Percentiles rank a stretch among this genome's conserved stretches.
These are phyloP conservation scores for Tylopilus sp. DNA, from an alignment of 768 basidiomycete species.

Conservation along the genomic window DNA sequence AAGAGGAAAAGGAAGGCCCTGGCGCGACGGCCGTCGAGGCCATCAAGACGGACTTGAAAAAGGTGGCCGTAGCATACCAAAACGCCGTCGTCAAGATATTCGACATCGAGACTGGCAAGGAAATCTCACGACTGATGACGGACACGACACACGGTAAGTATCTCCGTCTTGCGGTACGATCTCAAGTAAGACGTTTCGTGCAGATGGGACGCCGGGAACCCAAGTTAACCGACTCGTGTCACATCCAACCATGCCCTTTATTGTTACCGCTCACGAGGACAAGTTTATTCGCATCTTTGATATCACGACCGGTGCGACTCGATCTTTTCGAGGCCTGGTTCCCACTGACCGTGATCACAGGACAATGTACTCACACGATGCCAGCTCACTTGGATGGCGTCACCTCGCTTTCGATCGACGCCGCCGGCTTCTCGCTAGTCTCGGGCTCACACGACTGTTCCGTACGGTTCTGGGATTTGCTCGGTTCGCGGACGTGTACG, in stretches of 20 bases:
- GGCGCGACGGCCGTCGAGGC: constrained; percentile 84
- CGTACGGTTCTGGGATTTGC: constrained; percentile 90
- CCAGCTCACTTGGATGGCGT: constrained; percentile 89
- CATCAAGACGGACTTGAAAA: constrained; percentile 77
- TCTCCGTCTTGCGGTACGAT: background rate
- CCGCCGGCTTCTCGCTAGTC: constrained; percentile 81
- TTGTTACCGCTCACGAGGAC: constrained; percentile 92
- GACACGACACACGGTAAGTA: constrained; percentile 56
- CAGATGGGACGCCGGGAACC: constrained; percentile 71
- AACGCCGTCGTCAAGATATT: constrained; percentile 89
- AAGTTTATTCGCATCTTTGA: constrained; percentile 91
- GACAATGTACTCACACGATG: constrained; percentile 87
- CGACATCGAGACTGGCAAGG: constrained; percentile 85
- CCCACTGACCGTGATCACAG: constrained; percentile 34
- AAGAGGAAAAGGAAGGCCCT: constrained; percentile 43
- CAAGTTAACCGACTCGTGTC: constrained; percentile 87
- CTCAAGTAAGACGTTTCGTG: background rate
- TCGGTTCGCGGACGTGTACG: constrained; percentile 72
- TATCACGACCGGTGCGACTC: constrained; percentile 64
- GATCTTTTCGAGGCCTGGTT: background rate
- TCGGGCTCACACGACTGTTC: constrained; percentile 94
- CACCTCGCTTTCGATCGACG: constrained; percentile 86
- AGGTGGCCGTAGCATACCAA: constrained; percentile 87
- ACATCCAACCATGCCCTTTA: constrained; percentile 84
- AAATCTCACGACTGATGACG: constrained; percentile 57